A percentile compares a stretch with the other conserved stretches of the same genome.
phyloP scores from a whole-genome alignment of 1,284 basidiomycete genomes.

The Leccinum fuscescens region DNA sequence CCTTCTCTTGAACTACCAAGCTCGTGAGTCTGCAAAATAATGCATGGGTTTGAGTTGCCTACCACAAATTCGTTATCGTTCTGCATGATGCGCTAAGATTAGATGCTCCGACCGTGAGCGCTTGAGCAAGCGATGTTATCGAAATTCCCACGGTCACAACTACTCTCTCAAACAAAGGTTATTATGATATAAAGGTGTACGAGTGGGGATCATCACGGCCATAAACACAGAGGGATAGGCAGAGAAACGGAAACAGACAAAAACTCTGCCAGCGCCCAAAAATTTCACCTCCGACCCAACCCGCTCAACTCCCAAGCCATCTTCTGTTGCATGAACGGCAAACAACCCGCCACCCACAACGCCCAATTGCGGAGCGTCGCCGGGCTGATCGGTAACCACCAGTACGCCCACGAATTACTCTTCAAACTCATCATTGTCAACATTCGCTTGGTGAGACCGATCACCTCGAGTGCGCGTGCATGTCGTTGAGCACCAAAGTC shows the following conservation, averaged over 20 bases:
- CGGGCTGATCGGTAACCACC: neutral
- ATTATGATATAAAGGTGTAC: neutral
- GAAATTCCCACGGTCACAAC: neutral
- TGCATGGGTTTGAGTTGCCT: neutral
- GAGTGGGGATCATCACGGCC: neutral
- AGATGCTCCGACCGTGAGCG: neutral
- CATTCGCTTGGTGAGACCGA: constrained; percentile 8
- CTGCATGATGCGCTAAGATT: constrained; percentile 7
- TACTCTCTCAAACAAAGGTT: too few species aligned
- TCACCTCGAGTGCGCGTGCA: neutral
- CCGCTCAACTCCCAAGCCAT: neutral
- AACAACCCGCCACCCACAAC: neutral
- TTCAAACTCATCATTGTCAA: constrained; percentile 18
- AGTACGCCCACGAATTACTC: neutral
- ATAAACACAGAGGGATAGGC: neutral
- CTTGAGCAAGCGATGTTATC: neutral
- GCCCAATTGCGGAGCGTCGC: neutral
- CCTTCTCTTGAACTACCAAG: constrained; percentile 29
- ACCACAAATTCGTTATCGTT: constrained; percentile 29
- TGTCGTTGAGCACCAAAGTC: neutral
- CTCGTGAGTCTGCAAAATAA: neutral
- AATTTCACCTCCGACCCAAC: neutral
- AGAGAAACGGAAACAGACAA: neutral
- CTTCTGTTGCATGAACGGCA: neutral
- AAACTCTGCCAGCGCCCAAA: neutral